Conservation (phyloP, 2,329 filamentous ascomycete species). For the Cladosporium oxysporum region DNA sequence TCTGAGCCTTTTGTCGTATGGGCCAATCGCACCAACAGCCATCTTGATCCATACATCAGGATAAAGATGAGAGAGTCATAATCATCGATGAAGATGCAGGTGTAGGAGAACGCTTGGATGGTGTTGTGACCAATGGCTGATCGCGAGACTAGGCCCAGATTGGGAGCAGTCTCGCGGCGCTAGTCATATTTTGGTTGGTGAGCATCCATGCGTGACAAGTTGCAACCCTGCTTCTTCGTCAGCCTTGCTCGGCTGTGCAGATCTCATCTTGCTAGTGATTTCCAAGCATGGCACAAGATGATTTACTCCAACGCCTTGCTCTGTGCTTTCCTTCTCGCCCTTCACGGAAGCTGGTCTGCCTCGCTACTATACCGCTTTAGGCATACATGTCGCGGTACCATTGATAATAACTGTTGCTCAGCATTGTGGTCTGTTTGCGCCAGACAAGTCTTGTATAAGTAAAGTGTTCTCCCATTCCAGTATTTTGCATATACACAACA, state of each 20-base stretch:
- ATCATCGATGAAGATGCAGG: background rate
- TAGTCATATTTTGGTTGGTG: background rate
- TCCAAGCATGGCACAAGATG: too few relatives aligned
- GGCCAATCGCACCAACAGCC: background rate
- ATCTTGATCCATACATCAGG: background rate
- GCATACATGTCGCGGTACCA: background rate
- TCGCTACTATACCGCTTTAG: background rate
- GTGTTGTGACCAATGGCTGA: background rate
- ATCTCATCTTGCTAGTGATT: background rate
- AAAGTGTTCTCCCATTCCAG: background rate
- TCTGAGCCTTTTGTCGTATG: background rate
- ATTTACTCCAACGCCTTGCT: background rate
- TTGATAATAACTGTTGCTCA: background rate
- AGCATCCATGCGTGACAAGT: background rate
- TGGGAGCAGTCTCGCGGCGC: background rate
- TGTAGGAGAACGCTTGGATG: background rate
- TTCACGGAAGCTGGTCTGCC: background rate
- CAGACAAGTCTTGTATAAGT: background rate
- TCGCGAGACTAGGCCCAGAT: background rate
- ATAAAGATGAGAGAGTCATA: background rate
- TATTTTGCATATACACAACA: background rate
- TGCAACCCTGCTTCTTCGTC: background rate
- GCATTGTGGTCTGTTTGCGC: background rate
- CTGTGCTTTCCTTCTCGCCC: background rate
- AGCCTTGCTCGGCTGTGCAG: background rate